phyloP scores from a whole-genome alignment of 2,329 filamentous ascomycete species.

The Cladosporium sp. region DNA sequence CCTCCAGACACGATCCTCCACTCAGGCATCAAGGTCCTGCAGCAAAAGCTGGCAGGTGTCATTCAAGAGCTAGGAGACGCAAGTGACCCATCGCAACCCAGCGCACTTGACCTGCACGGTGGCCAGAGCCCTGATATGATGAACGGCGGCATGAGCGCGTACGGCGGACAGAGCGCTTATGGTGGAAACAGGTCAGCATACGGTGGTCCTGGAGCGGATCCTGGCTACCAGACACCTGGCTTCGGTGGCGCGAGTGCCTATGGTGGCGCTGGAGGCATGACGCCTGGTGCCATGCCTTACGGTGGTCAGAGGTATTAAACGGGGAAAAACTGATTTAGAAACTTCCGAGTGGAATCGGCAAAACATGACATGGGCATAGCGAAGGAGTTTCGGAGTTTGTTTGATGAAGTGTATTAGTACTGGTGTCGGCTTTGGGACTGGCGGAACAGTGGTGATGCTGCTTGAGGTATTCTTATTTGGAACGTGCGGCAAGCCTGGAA shows the following conservation, averaged over 20 bases:
- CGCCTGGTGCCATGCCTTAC: slow-evolving; percentile 23
- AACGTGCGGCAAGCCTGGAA: too few species aligned
- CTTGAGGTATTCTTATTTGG: too few species aligned
- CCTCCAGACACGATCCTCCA: slow-evolving; percentile 87
- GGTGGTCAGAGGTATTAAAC: slow-evolving; percentile 16
- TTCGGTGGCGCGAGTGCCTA: slow-evolving; percentile 60
- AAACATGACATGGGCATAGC: not conserved
- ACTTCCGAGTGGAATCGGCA: not conserved
- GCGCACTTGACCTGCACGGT: slow-evolving; percentile 47
- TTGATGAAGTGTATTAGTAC: not conserved
- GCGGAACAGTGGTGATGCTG: too few species aligned
- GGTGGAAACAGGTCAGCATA: slow-evolving; percentile 61
- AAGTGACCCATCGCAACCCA: slow-evolving; percentile 53
- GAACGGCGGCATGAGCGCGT: slow-evolving; percentile 67
- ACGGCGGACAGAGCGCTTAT: slow-evolving; percentile 62
- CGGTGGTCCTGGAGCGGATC: slow-evolving; percentile 35
- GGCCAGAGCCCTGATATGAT: slow-evolving; percentile 54
- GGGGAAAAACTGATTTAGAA: not conserved
- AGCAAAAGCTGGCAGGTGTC: slow-evolving; percentile 81
- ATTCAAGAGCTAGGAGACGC: slow-evolving; percentile 59
- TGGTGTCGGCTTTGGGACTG: too few species aligned
- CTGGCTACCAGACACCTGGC: slow-evolving; percentile 62
- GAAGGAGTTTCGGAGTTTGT: slow-evolving; percentile 1
- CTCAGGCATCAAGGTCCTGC: slow-evolving; percentile 80
- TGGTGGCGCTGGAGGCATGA: slow-evolving; percentile 48